Percentiles rank a stretch among this genome's conserved stretches.
Conservation (phyloP, 2,329 filamentous ascomycete species). For the Periglandula ipomoeae region DNA sequence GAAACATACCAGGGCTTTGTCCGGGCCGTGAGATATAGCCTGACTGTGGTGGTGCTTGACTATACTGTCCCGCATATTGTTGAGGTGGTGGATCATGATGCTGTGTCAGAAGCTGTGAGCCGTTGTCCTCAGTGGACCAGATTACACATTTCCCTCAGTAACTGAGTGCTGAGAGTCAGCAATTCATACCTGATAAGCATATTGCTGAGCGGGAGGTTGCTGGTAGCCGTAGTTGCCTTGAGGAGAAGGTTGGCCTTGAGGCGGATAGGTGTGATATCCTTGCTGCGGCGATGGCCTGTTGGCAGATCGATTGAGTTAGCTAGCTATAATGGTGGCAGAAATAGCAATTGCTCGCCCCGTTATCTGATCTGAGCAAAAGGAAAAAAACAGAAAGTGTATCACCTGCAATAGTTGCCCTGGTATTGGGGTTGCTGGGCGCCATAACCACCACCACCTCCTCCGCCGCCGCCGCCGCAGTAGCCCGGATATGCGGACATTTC, state of each 20-base stretch:
- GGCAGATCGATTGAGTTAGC: not conserved
- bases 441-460: constrained; percentile 36
- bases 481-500: constrained; percentile 56
- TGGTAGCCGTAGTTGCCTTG: constrained; percentile 39
- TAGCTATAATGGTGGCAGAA: not conserved
- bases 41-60: constrained; percentile 26
- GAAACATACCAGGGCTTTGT: constrained; percentile 21
- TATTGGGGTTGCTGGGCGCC: constrained; percentile 30
- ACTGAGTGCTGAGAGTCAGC: constrained; percentile 18
- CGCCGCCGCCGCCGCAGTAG: constrained; percentile 32
- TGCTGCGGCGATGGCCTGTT: constrained; percentile 9
- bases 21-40: constrained; percentile 41
- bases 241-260: constrained; percentile 36
- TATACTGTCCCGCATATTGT: constrained; percentile 22
- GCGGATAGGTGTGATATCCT: constrained; percentile 30
- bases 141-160: not conserved
- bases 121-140: no score
- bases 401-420: constrained; percentile 22
- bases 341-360: not conserved
- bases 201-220: constrained; percentile 31
- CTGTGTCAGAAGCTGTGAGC: constrained; percentile 5
- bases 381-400: not conserved
- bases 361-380: no score
- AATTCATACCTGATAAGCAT: constrained; percentile 25
- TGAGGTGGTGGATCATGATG: constrained; percentile 24